Evolutionary conservation across 306 rosid species (phyloP).

Genomic region (Medicago arabica): DNA sequence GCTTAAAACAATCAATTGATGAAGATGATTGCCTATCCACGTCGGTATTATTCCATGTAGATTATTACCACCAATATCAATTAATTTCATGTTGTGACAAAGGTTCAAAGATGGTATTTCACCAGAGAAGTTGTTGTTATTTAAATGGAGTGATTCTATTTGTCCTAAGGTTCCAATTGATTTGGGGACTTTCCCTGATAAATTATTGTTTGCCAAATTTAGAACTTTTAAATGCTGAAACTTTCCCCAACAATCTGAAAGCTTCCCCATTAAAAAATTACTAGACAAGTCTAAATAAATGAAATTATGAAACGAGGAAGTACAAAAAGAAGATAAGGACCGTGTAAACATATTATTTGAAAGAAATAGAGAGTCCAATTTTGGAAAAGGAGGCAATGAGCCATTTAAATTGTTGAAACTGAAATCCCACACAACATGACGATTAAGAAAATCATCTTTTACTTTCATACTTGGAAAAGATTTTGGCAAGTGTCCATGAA

Average conservation of each 20-base stretch:
- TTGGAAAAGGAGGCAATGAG: conserved; percentile 26
- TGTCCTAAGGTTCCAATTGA: background rate
- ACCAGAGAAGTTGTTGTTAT: conserved; percentile 10
- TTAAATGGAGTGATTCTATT: conserved; percentile 2
- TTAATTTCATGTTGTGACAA: background rate
- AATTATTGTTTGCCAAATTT: conserved; percentile 29
- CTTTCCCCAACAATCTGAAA: conserved; percentile 31
- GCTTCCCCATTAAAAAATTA: conserved; percentile 31
- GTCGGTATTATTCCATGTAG: background rate
- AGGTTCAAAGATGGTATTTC: conserved; percentile 24
- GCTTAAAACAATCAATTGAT: background rate
- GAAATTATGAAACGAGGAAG: fast-evolving
- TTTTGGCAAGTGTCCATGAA: conserved; percentile 17
- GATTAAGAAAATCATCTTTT: too few relatives aligned
- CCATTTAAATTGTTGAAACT: conserved; percentile 41
- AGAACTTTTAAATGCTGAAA: background rate
- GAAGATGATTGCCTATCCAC: conserved; percentile 27
- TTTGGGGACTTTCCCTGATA: conserved; percentile 25
- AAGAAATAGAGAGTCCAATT: background rate
- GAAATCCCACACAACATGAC: conserved; percentile 10
- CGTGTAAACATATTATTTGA: conserved; percentile 32
- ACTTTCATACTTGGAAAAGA: background rate
- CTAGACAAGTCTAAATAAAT: background rate
- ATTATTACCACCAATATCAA: conserved; percentile 28
- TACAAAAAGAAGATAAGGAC: conserved; percentile 12